Conservation (phyloP, 1,139 yeast genomes). For the Nakaseomyces uthaithaninus region DNA sequence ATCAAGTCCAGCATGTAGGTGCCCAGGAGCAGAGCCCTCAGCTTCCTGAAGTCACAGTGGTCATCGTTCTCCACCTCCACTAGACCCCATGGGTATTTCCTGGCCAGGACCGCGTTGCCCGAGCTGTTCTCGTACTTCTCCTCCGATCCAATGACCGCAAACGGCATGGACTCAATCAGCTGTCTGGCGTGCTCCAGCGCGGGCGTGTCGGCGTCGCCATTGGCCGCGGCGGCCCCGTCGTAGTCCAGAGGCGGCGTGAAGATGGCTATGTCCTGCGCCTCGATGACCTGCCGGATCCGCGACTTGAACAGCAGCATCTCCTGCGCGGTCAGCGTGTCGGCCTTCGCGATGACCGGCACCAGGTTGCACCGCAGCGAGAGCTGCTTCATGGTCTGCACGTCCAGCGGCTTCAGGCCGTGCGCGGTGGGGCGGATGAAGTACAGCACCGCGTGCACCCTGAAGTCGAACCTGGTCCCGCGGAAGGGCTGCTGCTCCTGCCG, state of each 20-base stretch:
- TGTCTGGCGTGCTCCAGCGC: conserved; percentile 75
- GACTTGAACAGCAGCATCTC: conserved; percentile 78
- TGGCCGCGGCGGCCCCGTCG: conserved; percentile 34
- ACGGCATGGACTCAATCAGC: conserved; percentile 87
- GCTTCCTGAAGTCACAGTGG: conserved; percentile 91
- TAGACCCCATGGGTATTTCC: conserved; percentile 96
- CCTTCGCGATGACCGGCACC: conserved; percentile 91
- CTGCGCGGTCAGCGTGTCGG: conserved; percentile 80
- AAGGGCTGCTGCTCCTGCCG: conserved; percentile 94
- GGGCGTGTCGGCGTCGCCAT: conserved; percentile 43
- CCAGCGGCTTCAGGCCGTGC: conserved; percentile 87
- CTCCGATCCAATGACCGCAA: conserved; percentile 87
- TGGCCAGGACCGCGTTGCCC: conserved; percentile 74
- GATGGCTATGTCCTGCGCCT: conserved; percentile 83
- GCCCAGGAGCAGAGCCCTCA: conserved; percentile 79
- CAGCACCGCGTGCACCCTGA: conserved; percentile 91
- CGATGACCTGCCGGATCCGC: conserved; percentile 83
- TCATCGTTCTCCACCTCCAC: conserved; percentile 95
- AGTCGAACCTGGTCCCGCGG: conserved; percentile 61
- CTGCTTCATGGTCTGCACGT: conserved; percentile 86
- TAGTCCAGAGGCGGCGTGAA: conserved; percentile 66
- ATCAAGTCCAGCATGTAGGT: conserved; percentile 90
- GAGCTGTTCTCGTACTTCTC: conserved; percentile 70
- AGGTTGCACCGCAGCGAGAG: conserved; percentile 83
- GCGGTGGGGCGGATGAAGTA: conserved; percentile 96